Percentiles rank a stretch among this genome's conserved stretches.
These are phyloP conservation scores for Basidiobolus meristosporus DNA, from an alignment of 371 early-diverging fungal species.

Conservation along the genomic window DNA sequence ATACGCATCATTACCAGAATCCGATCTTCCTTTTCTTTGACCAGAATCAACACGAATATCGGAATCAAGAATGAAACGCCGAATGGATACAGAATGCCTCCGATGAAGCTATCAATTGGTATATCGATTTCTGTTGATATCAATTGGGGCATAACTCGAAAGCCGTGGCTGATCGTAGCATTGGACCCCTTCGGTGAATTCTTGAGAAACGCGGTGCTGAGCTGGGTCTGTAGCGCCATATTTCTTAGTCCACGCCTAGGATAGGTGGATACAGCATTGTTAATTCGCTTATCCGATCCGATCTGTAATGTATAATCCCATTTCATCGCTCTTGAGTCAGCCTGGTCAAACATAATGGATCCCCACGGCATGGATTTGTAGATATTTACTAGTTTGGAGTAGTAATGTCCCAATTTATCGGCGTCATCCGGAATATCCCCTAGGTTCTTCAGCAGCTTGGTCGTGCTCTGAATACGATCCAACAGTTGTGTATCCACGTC, in stretches of 20 bases:
- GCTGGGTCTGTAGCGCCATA: neutral
- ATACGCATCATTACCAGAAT: constrained; percentile 54
- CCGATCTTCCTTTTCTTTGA: constrained; percentile 47
- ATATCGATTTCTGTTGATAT: neutral
- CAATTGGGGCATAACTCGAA: neutral
- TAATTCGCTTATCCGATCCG: neutral
- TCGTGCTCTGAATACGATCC: too few species aligned
- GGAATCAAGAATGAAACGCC: constrained; percentile 53
- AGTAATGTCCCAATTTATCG: too few species aligned
- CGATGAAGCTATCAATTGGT: constrained; percentile 18
- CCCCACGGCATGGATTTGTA: too few species aligned
- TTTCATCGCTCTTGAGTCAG: too few species aligned
- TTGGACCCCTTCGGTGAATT: neutral
- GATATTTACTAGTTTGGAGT: too few species aligned
- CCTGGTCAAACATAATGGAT: too few species aligned
- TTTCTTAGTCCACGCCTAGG: neutral
- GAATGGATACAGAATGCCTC: constrained; percentile 44
- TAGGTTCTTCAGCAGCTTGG: too few species aligned
- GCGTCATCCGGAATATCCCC: too few species aligned
- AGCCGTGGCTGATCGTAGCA: neutral
- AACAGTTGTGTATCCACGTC: too few species aligned
- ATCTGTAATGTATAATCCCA: neutral
- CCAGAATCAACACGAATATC: constrained; percentile 41
- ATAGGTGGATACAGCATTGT: neutral
- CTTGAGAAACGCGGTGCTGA: neutral